Base-by-base conservation (phyloP, 192 early-diverging fungal genomes). In the Mortierella antarctica region DNA sequence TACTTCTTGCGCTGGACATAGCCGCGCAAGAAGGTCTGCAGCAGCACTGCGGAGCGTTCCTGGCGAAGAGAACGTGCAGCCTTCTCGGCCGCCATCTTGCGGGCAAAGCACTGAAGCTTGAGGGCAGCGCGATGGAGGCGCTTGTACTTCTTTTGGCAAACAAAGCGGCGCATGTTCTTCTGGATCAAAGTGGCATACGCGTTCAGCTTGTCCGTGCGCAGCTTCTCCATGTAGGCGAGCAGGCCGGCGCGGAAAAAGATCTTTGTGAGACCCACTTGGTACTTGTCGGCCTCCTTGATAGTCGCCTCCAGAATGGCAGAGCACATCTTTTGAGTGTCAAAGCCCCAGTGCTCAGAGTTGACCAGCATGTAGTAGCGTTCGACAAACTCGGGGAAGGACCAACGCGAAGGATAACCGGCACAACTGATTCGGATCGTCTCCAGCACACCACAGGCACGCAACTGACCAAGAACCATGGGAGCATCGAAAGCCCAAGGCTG, bases 221-320 rank as follows among this genome's bases (percentile, higher is more conserved):
- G 85, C 83, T 97, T 98, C 72, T 99, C 97, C 64, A 96, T 75
- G 75, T 89, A 92, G 23, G 95, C 95, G 69, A 95, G 69, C 14
- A 96, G 93, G 71, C 98, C 98, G 54, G 98, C 94, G 31, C 98
- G 93, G 96, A 99, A 99, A 83, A 99, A 99, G 62, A 99, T 94
- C 84, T 99, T 99, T 20, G 95, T 95, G 49, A 92, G 83, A 70
- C 98, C 98, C 17, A 98, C 87, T 85, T 98, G 96, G 86, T 90
- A 98, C 65, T 95, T 93, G 82, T 97, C 96, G 8, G 86, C 87
- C 65, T 94, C 93, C 55, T 86, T 84, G 57, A 99, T 96, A 15
- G 88, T 88, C 7, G 87, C 74, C 47, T 87, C 76, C 7, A 95
- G 82, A 70, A 93, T 92, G 53, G 84, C 82, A 14, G 79, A 69